phyloP scores from a whole-genome alignment of 2,329 filamentous ascomycete genomes.

The Ascochyta rabiei region DNA sequence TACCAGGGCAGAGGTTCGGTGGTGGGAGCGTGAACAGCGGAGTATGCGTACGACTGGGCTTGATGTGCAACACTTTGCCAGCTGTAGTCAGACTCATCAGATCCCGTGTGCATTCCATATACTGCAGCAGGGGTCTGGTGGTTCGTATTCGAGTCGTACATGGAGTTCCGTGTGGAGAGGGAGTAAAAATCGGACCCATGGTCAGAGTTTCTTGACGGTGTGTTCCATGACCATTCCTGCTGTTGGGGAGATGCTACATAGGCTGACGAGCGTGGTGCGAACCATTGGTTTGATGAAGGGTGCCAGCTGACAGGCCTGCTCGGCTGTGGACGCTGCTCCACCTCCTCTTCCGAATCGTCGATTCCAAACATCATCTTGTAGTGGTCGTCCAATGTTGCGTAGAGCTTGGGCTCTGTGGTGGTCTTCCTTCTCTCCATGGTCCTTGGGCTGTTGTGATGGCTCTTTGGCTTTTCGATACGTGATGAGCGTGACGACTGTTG shows the following conservation, averaged over 20 bases:
- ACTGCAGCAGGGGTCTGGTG: constrained; percentile 20
- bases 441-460: constrained; percentile 47
- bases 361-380: constrained; percentile 51
- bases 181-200: constrained; percentile 45
- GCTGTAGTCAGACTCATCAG: constrained; percentile 37
- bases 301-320: constrained; percentile 76
- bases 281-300: constrained; percentile 62
- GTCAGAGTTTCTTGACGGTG: constrained; percentile 33
- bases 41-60: constrained; percentile 31
- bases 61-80: constrained; percentile 37
- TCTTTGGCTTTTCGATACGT: constrained; percentile 49
- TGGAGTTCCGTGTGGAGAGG: constrained; percentile 43
- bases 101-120: constrained; percentile 25
- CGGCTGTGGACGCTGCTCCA: constrained; percentile 34
- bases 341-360: constrained; percentile 31
- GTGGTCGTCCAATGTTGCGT: constrained; percentile 49
- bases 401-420: constrained; percentile 45
- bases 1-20: constrained; percentile 46
- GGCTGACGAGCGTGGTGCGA: constrained; percentile 26
- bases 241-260: constrained; percentile 31
- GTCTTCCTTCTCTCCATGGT: constrained; percentile 47
- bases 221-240: constrained; percentile 37
- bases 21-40: constrained; percentile 39
- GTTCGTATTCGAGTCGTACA: constrained; percentile 29
- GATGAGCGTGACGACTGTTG: constrained; percentile 38